Percentiles rank a stretch among this genome's conserved stretches.
These are phyloP conservation scores for Geosmithia flava DNA, from an alignment of 2,329 filamentous ascomycete genomes.

Conservation along the genomic window DNA sequence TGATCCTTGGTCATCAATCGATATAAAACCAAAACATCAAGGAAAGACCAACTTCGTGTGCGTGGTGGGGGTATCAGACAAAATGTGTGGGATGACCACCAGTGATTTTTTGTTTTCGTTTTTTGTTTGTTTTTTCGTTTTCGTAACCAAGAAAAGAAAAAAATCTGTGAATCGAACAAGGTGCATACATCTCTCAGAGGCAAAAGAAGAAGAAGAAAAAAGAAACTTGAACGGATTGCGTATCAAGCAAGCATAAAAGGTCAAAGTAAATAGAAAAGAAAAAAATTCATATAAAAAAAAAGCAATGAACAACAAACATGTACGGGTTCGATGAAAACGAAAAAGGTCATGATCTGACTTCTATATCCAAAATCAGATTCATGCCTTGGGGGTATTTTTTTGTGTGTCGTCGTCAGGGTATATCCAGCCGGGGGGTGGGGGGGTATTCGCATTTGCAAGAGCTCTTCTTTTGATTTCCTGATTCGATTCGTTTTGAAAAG, in stretches of 20 bases:
- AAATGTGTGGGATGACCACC: neutral
- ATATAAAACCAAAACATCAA: neutral
- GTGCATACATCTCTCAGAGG: neutral
- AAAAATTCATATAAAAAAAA: neutral
- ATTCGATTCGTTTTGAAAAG: no score
- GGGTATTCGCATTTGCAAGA: constrained; percentile 42
- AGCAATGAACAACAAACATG: neutral
- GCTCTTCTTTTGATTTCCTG: constrained; percentile 11
- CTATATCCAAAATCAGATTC: constrained; percentile 2
- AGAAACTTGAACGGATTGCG: no score
- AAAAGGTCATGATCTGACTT: neutral
- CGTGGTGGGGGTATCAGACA: neutral
- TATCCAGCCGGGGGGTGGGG: constrained; percentile 39
- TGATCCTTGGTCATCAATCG: neutral
- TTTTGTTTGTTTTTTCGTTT: neutral
- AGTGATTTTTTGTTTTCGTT: no score
- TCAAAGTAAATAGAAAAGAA: neutral
- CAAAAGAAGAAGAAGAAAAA: neutral
- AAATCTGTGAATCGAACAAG: neutral
- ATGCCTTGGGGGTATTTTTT: constrained; percentile 40
- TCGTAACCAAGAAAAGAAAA: neutral
- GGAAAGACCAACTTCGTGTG: neutral
- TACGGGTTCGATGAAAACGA: neutral
- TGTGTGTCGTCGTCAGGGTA: constrained; percentile 45
- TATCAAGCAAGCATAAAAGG: neutral